Base-by-base conservation (phyloP, 495 filamentous ascomycete genomes). In the Acidiella bohemica region DNA sequence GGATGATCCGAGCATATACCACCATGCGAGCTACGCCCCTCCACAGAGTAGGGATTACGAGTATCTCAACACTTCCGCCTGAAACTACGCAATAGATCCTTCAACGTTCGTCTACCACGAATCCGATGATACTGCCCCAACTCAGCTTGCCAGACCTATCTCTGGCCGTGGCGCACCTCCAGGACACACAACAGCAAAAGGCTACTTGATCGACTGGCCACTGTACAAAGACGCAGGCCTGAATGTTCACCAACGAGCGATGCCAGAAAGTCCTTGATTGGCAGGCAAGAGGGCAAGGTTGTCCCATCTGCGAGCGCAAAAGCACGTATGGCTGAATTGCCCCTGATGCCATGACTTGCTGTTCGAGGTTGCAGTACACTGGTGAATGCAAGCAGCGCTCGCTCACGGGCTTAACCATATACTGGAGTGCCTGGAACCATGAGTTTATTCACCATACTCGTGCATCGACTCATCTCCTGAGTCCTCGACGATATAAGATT, bases 311-410 rank as follows among this genome's bases (percentile, higher is more conserved):
- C 67, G 4, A 64, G 61, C 46, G 65, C 68, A 33, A 75, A 75
- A 59, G 46, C 73, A 32, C 72, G 73, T 54, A 74, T 76, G 63
- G 66, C 67, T 10, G 68, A 76, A 44, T 53, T 78, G 39, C 73
- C 74, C 12, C 17, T 43, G 7, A 43, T 43, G n/a, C n/a, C n/a
- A n/a, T n/a, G n/a, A n/a, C n/a, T n/a, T n/a, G n/a, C n/a, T n/a
- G n/a, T n/a, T n/a, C n/a, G n/a, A n/a, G n/a, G n/a, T n/a, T n/a
- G n/a, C n/a, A n/a, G n/a, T n/a, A n/a, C n/a, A n/a, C n/a, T n/a
- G n/a, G n/a, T n/a, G n/a, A n/a, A n/a, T n/a, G n/a, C n/a, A n/a
- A n/a, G n/a, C n/a, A n/a, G n/a, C n/a, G n/a, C n/a, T n/a, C n/a
- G n/a, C n/a, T n/a, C n/a, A n/a, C n/a, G n/a, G n/a, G n/a, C n/a